Evolutionary conservation across 768 basidiomycete genomes (phyloP), one percentile per base, ranked within the genome.

Genomic region (Trametes sanguinea): DNA sequence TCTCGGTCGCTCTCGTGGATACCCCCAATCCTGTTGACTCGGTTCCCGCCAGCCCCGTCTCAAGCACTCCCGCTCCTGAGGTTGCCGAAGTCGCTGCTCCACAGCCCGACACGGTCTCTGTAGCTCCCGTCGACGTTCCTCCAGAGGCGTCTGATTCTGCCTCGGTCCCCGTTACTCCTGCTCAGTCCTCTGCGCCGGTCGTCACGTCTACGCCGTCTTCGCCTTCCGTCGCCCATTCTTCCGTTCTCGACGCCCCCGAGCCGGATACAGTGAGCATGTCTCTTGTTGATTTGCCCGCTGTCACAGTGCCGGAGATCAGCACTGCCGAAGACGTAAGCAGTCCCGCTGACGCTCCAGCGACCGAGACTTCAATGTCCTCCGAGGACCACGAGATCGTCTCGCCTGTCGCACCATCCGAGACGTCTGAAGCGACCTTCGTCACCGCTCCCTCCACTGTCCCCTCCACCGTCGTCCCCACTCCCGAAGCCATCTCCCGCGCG

Each of bases 401-500:
- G n/a, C 45, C 51, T 3, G 33, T 44, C 4, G n/a, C 48, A 3
- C 57, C 48, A 10, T 51, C 40, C n/a, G 42, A 59, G 32, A 30
- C 50, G 4, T 52, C 57, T 1, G 51, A 61, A 29, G 40, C 46
- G 10, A 48, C 53, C 11, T 48, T 44, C 39, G 52, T 40, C 40
- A 55, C 54, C 22, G 46, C 60, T 1, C 53, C 37, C 5, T 55
- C 53, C 40, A 44, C 54, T 2, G 16, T 56, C 2, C 60, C 60
- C 7, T 42, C 60, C 2, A 37, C 40, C n/a, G 22, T 46, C 14
- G n/a, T 50, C 6, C 51, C 50, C 14, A 39, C 62, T 0, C 56
- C 62, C 13, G 57, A 54, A 14, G 51, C 56, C 10, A 58, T 63
- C 56, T 48, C 62, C 6, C 62, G 62, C 30, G 39, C 7, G 2